These are phyloP conservation scores for Aspergillus fumigatus DNA, from an alignment of 2,329 filamentous ascomycete genomes.

Conservation along the genomic window DNA sequence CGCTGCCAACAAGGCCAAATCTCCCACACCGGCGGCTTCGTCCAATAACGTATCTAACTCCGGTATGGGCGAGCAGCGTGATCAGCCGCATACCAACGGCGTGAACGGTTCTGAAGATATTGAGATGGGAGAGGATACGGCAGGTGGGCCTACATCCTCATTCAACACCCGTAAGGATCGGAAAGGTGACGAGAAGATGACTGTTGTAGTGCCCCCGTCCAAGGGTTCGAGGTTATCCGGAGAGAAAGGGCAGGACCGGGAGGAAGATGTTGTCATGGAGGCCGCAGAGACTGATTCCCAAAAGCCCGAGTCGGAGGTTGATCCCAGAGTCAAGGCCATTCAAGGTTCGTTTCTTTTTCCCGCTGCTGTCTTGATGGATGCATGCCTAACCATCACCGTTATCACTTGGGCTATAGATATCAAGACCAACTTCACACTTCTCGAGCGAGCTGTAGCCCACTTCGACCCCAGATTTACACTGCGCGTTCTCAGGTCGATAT, in stretches of 20 bases:
- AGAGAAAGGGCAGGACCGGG: constrained; percentile 55
- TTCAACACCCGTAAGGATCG: constrained; percentile 61
- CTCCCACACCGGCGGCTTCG: constrained; percentile 33
- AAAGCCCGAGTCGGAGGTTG: constrained; percentile 43
- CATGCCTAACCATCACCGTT: constrained; percentile 5
- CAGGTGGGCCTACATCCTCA: constrained; percentile 47
- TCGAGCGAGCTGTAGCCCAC: constrained; percentile 85
- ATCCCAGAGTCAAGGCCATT: constrained; percentile 48
- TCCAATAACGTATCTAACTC: constrained; percentile 33
- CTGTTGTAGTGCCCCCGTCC: constrained; percentile 70
- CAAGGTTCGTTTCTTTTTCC: constrained; percentile 33
- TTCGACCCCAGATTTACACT: constrained; percentile 96
- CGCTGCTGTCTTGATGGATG: background rate
- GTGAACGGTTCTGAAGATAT: constrained; percentile 62
- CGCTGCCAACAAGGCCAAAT: constrained; percentile 38
- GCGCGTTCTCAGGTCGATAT: constrained; percentile 89
- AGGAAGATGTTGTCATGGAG: constrained; percentile 69
- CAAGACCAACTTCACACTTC: constrained; percentile 84
- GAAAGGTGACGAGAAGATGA: constrained; percentile 74
- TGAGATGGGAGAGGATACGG: constrained; percentile 64
- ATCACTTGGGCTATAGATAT: constrained; percentile 61
- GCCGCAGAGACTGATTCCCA: constrained; percentile 45
- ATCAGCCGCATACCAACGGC: constrained; percentile 63
- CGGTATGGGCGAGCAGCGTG: constrained; percentile 64
- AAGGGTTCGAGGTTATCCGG: constrained; percentile 59